These are phyloP conservation scores for Stephania yunnanensis DNA, from an alignment of 164 flowering plant genomes.

Conservation along the genomic window DNA sequence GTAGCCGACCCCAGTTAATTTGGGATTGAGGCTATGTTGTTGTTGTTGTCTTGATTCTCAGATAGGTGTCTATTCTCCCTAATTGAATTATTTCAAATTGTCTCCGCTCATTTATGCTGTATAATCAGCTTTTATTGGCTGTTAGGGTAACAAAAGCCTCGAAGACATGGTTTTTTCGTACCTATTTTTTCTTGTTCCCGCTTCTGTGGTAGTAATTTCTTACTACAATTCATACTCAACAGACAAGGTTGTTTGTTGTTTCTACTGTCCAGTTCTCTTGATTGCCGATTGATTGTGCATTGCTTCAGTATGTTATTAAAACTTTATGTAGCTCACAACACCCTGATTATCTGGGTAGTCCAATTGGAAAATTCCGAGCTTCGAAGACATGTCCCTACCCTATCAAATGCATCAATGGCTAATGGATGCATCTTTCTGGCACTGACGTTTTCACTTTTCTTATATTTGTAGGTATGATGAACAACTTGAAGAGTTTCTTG, in stretches of 20 bases:
- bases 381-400: background rate
- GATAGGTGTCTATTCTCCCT: background rate
- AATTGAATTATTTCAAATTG: background rate
- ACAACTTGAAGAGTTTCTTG: conserved; percentile 64
- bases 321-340: background rate
- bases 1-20: too few relatives aligned
- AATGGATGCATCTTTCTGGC: background rate
- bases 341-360: background rate
- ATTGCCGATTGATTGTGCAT: background rate
- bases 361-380: background rate
- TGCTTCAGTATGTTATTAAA: background rate
- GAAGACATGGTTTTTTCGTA: background rate
- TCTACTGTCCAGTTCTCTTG: background rate
- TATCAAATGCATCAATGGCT: background rate
- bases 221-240: too few relatives aligned
- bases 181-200: too few relatives aligned
- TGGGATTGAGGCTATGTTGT: too few relatives aligned
- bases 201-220: too few relatives aligned
- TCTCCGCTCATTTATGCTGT: background rate
- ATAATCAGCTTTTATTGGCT: background rate
- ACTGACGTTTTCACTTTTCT: background rate
- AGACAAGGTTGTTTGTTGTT: background rate
- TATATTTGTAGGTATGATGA: conserved; percentile 56
- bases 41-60: background rate
- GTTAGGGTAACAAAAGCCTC: background rate